Base-by-base conservation (phyloP, 2,329 filamentous ascomycete genomes). In the Fusarium denticulatum region DNA sequence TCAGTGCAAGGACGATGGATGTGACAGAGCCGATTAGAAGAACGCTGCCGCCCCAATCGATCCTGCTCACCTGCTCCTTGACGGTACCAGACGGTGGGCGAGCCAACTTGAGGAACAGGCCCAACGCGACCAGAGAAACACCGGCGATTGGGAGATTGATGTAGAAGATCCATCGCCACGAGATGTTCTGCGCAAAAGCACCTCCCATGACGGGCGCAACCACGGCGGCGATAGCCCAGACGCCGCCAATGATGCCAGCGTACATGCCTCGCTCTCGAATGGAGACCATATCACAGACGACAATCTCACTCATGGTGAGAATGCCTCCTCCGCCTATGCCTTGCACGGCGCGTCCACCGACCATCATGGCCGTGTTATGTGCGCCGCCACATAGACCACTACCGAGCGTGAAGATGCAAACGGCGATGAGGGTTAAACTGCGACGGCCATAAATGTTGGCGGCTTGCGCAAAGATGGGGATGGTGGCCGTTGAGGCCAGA, bases 401-500 rank as follows among this genome's bases (percentile, higher is more conserved):
- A 5, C 79, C 77, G 8, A 78, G 61, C 5, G 70, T 60, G 26
- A 80, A 80, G 4, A 73, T 30, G 59, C 53, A 69, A n/a, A 66
- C 64, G 7, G 75, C 59, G 9, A 70, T 28, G 1, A 88, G 75
- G 7, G 80, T 79, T 6, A 82, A 75, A 60, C 79, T 82, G 28
- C 85, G 81, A 5, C 88, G 82, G 20, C 88, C 88, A 60, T 86
- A 88, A 26, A 89, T 81, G 68, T 88, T 82, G 34, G 84, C 81
- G 0, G 86, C 64, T 71, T 89, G 86, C 3, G 85, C 86, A 53
- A 84, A 85, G 0, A 88, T 69, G 1, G 87, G 87, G 60, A 86
- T 85, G 15, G 87, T 79, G 4, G 84, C 83, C 12, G 64, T 70
- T 3, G 55, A 61, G 11, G 59, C 53, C 6, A 67, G 36, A 13